phyloP scores from a whole-genome alignment of 1,284 basidiomycete genomes.

The Apiotrichum brassicae region DNA sequence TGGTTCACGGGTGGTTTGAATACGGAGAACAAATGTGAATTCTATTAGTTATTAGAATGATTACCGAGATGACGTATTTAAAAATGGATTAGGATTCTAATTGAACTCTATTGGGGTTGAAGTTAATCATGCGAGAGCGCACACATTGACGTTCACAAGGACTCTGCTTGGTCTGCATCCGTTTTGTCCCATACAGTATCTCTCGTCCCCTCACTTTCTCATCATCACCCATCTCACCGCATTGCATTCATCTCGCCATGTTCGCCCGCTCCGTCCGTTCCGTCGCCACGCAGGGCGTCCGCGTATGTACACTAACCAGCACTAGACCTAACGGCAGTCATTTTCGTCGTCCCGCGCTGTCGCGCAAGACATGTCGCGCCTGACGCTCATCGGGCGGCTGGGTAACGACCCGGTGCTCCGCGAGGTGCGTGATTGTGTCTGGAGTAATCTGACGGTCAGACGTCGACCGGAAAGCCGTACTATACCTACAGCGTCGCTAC shows the following conservation, averaged over 20 bases:
- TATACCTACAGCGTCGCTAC: slow-evolving; percentile 42
- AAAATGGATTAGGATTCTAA: no score
- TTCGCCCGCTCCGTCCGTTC: slow-evolving; percentile 6
- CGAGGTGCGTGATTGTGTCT: slow-evolving; percentile 14
- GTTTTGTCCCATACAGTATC: no score
- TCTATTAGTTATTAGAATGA: no score
- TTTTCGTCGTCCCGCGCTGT: slow-evolving; percentile 25
- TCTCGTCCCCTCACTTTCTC: no score
- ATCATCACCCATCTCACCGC: no score
- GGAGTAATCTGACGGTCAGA: slow-evolving; percentile 13
- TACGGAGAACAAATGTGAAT: no score
- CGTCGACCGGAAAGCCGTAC: slow-evolving; percentile 33
- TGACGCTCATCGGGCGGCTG: slow-evolving; percentile 38
- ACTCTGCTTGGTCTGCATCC: no score
- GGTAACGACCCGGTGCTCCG: slow-evolving; percentile 35
- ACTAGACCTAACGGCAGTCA: slow-evolving; percentile 14
- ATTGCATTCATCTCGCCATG: background rate
- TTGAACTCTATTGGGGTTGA: no score
- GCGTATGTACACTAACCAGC: slow-evolving; percentile 3
- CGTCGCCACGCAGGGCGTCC: slow-evolving; percentile 2
- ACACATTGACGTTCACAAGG: no score
- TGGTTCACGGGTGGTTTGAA: no score
- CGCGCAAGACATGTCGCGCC: slow-evolving; percentile 28
- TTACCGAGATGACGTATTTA: no score
- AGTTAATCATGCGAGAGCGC: no score